Evolutionary conservation across 768 basidiomycete genomes (phyloP), one percentile per base, ranked within the genome.

Genomic region (Cytidiella melzeri): DNA sequence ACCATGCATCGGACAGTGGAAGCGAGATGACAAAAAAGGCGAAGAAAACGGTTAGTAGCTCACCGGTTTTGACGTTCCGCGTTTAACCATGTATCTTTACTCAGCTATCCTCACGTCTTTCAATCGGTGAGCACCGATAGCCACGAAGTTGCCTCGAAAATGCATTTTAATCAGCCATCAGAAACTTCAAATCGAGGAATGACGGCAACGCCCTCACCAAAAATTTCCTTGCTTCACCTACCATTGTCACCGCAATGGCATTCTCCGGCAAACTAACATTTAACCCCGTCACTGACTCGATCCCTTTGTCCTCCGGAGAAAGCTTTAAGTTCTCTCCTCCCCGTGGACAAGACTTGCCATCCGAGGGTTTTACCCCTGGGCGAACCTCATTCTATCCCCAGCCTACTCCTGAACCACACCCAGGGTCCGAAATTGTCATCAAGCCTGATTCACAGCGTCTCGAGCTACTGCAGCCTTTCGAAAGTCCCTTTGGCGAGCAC

Each of bases 1-100:
- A 45, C 96, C 96, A 21, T 99, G 96, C 64, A 99, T 98, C 58
- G 96, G 96, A 41, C 95, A 92, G 82, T 99, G 96, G 96, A 92
- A 97, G 64, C 81, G 96, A 23, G 81, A 84, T 40, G 92, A 92
- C 55, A 83, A 84, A 61, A 79, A 87, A 61, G 84, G 78, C 40
- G 88, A 96, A 66, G 88, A 95, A 61, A 98, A 98, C 65, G 91
- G 91, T 91, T 52, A 46, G 74, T 65, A 15, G n/a, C 13, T 18
- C 13, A n/a, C 20, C 28, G 27, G 18, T 19, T 18, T 30, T 50
- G 45, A n/a, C 20, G 26, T 21, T 23, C 26, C 30, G 7, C 15
- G 30, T 34, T 15, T 34, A 7, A 34, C 15, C 11, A n/a, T 21
- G 9, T 9, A 5, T 25, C 21, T 43, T 38, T 20, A 43, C 28